Percentiles rank a stretch among this genome's conserved stretches.
Evolutionary conservation across 306 rosid genomes (phyloP).

Genomic region (Hippophae tibetana): DNA sequence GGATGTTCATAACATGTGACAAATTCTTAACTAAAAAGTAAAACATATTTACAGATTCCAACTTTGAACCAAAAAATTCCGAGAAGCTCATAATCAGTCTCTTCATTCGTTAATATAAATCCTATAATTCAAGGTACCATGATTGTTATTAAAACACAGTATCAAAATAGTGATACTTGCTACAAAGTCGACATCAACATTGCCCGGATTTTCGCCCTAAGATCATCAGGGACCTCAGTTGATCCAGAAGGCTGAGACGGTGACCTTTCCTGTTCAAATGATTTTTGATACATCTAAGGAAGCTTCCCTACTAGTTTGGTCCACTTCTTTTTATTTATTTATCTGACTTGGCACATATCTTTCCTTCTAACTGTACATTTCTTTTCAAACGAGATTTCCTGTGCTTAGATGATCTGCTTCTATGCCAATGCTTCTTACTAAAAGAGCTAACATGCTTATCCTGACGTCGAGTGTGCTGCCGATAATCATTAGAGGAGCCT

Average conservation of each 20-base stretch:
- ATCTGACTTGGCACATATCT: slow-evolving; percentile 41
- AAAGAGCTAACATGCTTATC: slow-evolving; percentile 18
- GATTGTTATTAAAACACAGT: not conserved
- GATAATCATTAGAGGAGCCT: slow-evolving; percentile 34
- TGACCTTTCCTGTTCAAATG: slow-evolving; percentile 21
- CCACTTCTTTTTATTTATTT: slow-evolving; percentile 32
- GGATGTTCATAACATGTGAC: too few species aligned
- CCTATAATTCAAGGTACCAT: not conserved
- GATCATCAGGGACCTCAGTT: slow-evolving; percentile 57
- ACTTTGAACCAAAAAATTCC: too few species aligned
- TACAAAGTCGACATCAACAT: slow-evolving; percentile 71
- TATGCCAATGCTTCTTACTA: slow-evolving; percentile 26
- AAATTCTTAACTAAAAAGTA: too few species aligned
- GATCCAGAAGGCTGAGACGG: slow-evolving; percentile 45
- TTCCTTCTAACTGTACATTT: slow-evolving; percentile 48
- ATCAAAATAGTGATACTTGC: not conserved
- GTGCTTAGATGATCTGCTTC: slow-evolving; percentile 23
- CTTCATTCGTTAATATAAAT: not conserved
- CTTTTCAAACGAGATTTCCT: slow-evolving; percentile 25
- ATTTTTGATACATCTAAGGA: slow-evolving; percentile 32
- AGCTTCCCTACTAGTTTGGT: slow-evolving; percentile 45
- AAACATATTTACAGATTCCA: too few species aligned
- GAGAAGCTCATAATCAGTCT: too few species aligned
- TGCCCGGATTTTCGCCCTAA: slow-evolving; percentile 81
- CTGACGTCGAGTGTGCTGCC: slow-evolving; percentile 13